Evolutionary conservation across 2,329 filamentous ascomycete genomes (phyloP), one percentile per base, ranked within the genome.

Genomic region (Penicillium sclerotiorum): DNA sequence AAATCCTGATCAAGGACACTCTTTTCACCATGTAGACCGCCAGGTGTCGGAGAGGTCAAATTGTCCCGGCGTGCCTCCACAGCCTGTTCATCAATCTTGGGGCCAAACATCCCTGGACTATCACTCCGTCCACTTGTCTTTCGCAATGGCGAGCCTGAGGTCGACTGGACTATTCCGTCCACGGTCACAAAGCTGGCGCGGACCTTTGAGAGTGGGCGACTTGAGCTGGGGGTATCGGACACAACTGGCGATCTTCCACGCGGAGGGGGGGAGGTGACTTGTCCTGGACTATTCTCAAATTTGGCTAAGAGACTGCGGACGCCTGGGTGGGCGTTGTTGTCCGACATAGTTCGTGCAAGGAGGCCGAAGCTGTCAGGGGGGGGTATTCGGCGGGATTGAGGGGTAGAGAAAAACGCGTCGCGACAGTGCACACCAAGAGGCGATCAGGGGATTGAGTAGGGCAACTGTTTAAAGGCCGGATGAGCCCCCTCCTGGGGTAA

Each of bases 281-380:
- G 83, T 55, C 77, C 77, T 59, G 83, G 81, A 68, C 80, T 82
- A 72, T 84, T 88, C 77, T 92, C 88, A 69, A 91, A 91, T 80
- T 89, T 90, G 65, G 88, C 88, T 62, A 87, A 80, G 59, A 92
- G 82, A 74, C 88, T 89, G 74, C 80, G 86, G 65, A 89, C 86
- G 65, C 82, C 84, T 20, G 65, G 66, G 42, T 67, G 59, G 41
- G 52, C 40, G 42, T 60, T 61, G 49, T 54, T 61, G 45, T 62
- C 59, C 42, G 58, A 53, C 59, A 62, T 62, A 18, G 32, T 50
- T 43, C 22, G 21, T 17, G 32, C 27, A 32, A 25, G 38, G 38
- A 38, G 41, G 9, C 23, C 42, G 27, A 45, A 42, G 49, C 39
- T 44, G 47, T 55, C 57, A 58, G 53, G 56, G 59, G n/a, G 59